Conservation (phyloP, 139 green algal species). For the Coelastrella sp. region DNA sequence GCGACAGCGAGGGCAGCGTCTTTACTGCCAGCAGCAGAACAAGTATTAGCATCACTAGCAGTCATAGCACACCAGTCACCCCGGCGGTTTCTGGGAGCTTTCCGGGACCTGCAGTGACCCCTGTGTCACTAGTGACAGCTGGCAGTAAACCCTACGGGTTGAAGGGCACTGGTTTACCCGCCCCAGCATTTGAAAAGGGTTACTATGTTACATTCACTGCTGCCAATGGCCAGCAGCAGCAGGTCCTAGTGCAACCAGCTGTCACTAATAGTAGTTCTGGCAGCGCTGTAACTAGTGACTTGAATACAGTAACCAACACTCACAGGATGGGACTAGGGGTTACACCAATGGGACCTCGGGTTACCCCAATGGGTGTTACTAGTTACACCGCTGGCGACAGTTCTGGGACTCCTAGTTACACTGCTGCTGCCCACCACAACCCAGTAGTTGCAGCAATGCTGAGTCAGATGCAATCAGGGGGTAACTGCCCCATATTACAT, state of each 20-base stretch:
- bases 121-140: not conserved
- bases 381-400: not conserved
- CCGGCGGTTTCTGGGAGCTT: not conserved
- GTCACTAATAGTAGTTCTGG: not conserved
- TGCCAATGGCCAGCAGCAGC: conserved; percentile 9
- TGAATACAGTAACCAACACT: not conserved
- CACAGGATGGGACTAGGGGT: not conserved
- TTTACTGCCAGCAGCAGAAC: conserved; percentile 40
- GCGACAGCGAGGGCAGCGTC: conserved; percentile 37
- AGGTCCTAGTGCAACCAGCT: conserved; percentile 37
- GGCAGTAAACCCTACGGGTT: not conserved
- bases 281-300: not conserved
- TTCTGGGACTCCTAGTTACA: not conserved
- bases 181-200: conserved; percentile 10
- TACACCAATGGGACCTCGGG: not conserved
- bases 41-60: conserved; percentile 35
- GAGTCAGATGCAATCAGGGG: conserved; percentile 1
- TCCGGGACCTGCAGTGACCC: not conserved
- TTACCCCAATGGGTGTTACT: not conserved
- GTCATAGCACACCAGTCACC: not conserved
- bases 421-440: conserved; percentile 17
- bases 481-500: conserved; percentile 26
- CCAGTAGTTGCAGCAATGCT: conserved; percentile 42
- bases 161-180: conserved; percentile 13
- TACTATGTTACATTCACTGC: conserved; percentile 41